Base-by-base conservation (phyloP, 768 basidiomycete genomes). In the Leccinum obscurum region DNA sequence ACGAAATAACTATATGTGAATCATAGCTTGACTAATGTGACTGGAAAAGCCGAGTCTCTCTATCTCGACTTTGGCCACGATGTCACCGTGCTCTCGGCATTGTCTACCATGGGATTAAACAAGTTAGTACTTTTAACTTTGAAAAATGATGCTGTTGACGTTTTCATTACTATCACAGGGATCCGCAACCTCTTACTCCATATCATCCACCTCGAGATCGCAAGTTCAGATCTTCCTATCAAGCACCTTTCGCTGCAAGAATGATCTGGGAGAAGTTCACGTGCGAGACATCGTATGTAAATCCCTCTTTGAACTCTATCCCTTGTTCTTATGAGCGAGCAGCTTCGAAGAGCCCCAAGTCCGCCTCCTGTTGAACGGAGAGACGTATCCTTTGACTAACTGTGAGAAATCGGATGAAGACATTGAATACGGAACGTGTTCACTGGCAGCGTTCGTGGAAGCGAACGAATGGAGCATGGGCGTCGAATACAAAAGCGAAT, bases 201-300 rank as follows among this genome's bases (percentile, higher is more conserved):
- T 51, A 26, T 2, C 71, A 56, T 67, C 59, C 74, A 66, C 46
- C 64, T 60, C 6, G 52, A 37, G 41, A 64, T 37, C 74, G 80
- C 34, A 76, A 72, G 41, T 80, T 74, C 68, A 67, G 71, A 55
- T 78, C 71, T 15, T 75, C 77, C 3, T 22, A 63, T 11, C 77
- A 78, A 61, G 67, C 75, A 14, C 79, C 79, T 20, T 81, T 81
- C 56, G 78, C 67, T 20, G 78, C 78, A 30, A 71, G 69, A 35
- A 78, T 80, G 76, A 57, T 77, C n/a, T 80, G 77, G 77, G 79
- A 80, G 66, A 73, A 66, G 62, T 80, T 78, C 64, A 67, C 68
- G 5, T 80, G 79, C 67, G 50, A 64, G 32, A 62, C 64, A 20
- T 77, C 75, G 76, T 76, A 37, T 39, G 70, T 67, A 5, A 17